Conservation (phyloP, 805 yeast species). For the Metschnikowia lochheadii region DNA sequence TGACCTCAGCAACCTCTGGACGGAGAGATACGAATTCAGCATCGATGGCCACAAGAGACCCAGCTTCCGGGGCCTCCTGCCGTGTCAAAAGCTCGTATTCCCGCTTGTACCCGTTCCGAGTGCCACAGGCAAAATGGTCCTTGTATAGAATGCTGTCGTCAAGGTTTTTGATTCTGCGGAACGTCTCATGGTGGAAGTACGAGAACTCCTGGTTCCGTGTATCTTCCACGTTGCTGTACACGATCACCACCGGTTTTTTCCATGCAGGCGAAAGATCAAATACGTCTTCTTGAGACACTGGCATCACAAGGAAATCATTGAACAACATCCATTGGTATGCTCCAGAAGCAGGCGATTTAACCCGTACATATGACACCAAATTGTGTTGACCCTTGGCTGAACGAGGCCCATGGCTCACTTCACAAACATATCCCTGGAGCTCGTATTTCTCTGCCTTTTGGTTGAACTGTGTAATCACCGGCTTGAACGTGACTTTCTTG, state of each 20-base stretch:
- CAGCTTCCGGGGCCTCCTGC: constrained; percentile 69
- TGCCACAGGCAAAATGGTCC: constrained; percentile 69
- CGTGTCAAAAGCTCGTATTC: constrained; percentile 68
- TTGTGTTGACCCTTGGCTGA: constrained; percentile 45
- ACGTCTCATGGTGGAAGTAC: constrained; percentile 26
- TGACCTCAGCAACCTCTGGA: constrained; percentile 75
- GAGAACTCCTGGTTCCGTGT: constrained; percentile 40
- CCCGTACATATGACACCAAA: constrained; percentile 54
- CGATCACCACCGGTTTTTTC: constrained; percentile 75
- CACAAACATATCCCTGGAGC: constrained; percentile 66
- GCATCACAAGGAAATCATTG: constrained; percentile 85
- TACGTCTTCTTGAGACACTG: constrained; percentile 72
- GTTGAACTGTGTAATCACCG: constrained; percentile 24
- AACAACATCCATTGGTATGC: constrained; percentile 69
- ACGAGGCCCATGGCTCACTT: constrained; percentile 47
- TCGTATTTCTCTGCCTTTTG: constrained; percentile 49
- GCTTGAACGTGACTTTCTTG: constrained; percentile 34
- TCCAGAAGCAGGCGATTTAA: constrained; percentile 23
- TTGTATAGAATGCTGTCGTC: constrained; percentile 65
- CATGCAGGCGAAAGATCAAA: constrained; percentile 67
- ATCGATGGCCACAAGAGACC: constrained; percentile 85
- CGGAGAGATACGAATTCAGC: constrained; percentile 89
- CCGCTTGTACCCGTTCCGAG: constrained; percentile 50
- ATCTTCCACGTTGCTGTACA: constrained; percentile 54
- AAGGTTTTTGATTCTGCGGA: constrained; percentile 27